Conservation (phyloP, 768 basidiomycete genomes). For the Lactarius psammicola region DNA sequence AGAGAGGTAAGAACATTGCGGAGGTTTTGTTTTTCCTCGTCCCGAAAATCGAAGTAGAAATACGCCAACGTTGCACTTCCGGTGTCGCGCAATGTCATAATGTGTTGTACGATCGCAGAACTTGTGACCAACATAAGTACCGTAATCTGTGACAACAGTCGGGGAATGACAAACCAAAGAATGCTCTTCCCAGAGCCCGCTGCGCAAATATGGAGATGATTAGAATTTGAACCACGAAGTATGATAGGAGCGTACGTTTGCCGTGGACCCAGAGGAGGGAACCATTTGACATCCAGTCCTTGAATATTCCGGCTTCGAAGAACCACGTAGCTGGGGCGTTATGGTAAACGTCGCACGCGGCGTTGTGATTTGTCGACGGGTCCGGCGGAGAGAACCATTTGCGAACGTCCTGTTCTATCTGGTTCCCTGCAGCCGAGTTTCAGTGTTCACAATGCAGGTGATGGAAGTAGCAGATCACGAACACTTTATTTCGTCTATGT, state of each 20-base stretch:
- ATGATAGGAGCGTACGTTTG: neutral
- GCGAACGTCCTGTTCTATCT: neutral
- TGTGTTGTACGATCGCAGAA: neutral
- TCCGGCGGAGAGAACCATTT: neutral
- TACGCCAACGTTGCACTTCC: neutral
- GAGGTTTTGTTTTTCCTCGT: neutral
- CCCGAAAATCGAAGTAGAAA: constrained; percentile 1
- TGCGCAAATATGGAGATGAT: neutral
- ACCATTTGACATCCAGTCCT: neutral
- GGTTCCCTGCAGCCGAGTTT: neutral
- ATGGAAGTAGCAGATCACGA: neutral
- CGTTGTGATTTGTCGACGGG: neutral
- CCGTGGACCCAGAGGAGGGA: neutral
- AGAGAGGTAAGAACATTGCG: neutral
- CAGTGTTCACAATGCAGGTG: neutral
- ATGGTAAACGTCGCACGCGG: neutral
- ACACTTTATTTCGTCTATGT: constrained; percentile 5
- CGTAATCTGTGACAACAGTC: neutral
- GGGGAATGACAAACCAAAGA: neutral
- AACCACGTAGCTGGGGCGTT: neutral
- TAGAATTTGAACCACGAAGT: neutral
- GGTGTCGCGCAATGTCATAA: neutral
- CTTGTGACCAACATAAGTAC: neutral
- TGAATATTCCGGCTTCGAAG: neutral
- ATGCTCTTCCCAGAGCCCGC: neutral